phyloP scores from a whole-genome alignment of 2,329 filamentous ascomycete genomes.

The Penicillium sp. region DNA sequence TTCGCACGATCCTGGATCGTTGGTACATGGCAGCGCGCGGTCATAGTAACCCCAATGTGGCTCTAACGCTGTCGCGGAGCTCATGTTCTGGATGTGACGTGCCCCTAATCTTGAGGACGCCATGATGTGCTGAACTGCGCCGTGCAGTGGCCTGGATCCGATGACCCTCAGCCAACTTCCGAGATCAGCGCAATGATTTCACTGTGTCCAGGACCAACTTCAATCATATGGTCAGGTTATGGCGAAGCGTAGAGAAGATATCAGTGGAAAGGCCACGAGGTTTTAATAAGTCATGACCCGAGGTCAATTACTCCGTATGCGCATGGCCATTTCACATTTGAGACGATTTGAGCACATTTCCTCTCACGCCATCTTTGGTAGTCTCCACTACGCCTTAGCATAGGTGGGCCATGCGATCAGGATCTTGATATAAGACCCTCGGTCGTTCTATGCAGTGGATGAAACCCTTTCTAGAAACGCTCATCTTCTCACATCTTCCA shows the following conservation, averaged over 20 bases:
- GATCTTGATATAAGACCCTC: slow-evolving; percentile 3
- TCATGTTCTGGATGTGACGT: slow-evolving; percentile 48
- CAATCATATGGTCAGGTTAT: not conserved
- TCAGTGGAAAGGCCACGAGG: not conserved
- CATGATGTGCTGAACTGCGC: slow-evolving; percentile 8
- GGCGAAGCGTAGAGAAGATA: not conserved
- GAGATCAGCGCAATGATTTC: not conserved
- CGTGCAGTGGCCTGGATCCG: not conserved
- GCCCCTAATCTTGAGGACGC: slow-evolving; percentile 6
- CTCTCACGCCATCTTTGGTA: slow-evolving; percentile 4
- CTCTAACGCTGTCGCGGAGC: slow-evolving; percentile 40
- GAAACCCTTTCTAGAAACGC: not conserved
- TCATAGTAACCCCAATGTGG: slow-evolving; percentile 57
- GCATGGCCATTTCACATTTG: slow-evolving; percentile 8
- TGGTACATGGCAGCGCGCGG: slow-evolving; percentile 55
- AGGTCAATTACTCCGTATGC: not conserved
- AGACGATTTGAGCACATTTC: slow-evolving; percentile 22
- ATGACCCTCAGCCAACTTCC: not conserved
- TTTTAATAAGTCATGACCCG: not conserved
- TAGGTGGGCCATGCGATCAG: not conserved
- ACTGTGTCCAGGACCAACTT: not conserved
- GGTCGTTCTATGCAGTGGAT: not conserved
- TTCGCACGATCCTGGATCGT: slow-evolving; percentile 55
- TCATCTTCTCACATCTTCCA: not conserved
- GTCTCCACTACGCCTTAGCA: slow-evolving; percentile 8